Evolutionary conservation across 805 yeast species (phyloP).

Genomic region (Tetrapisispora phaffii): DNA sequence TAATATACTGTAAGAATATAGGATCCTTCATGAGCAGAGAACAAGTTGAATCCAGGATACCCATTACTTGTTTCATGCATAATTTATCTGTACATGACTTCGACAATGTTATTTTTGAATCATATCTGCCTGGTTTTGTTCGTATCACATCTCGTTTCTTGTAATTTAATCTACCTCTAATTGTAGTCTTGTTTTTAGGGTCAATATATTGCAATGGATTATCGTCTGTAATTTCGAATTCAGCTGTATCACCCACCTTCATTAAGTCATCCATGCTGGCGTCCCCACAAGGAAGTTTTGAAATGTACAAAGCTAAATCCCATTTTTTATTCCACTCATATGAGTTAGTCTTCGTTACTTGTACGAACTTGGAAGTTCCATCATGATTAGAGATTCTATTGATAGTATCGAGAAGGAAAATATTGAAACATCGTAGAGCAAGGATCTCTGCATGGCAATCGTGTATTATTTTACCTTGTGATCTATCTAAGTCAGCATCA

Average conservation of each 20-base stretch:
- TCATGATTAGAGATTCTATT: slow-evolving; percentile 7
- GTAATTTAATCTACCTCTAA: slow-evolving; percentile 60
- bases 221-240: slow-evolving; percentile 13
- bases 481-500: slow-evolving; percentile 33
- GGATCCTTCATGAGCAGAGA: slow-evolving; percentile 28
- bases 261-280: slow-evolving; percentile 48
- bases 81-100: slow-evolving; percentile 89
- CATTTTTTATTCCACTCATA: slow-evolving; percentile 32
- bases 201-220: slow-evolving; percentile 22
- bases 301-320: slow-evolving; percentile 49
- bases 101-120: slow-evolving; percentile 60
- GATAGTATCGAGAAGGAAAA: slow-evolving; percentile 44
- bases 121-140: slow-evolving; percentile 87
- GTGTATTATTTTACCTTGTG: slow-evolving; percentile 58
- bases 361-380: slow-evolving; percentile 5
- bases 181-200: slow-evolving; percentile 17
- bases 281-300: slow-evolving; percentile 89
- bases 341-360: neutral
- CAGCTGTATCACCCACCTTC: slow-evolving; percentile 5
- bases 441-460: slow-evolving; percentile 89
- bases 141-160: slow-evolving; percentile 55
- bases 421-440: slow-evolving; percentile 60
- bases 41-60: slow-evolving; percentile 41
- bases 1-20: slow-evolving; percentile 36
- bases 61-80: slow-evolving; percentile 49